A percentile compares a stretch with the other conserved stretches of the same genome.
Evolutionary conservation across 805 yeast genomes (phyloP).

Genomic region (Debaryomyces prosopidis): DNA sequence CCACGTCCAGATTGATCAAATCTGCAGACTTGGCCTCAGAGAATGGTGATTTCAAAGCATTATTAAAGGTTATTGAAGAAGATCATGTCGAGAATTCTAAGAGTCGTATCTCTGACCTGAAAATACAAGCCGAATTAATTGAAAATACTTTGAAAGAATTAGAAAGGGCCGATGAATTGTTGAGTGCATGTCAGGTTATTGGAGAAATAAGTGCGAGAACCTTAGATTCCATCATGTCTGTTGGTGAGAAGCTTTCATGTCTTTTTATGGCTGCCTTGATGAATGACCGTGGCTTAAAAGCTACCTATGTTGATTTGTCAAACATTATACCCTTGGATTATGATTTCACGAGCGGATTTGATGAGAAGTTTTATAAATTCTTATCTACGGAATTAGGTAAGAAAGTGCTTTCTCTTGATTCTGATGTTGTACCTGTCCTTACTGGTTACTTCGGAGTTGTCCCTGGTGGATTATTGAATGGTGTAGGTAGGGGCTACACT

Average conservation of each 20-base stretch:
- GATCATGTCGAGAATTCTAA: slow-evolving; percentile 82
- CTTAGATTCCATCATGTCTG: slow-evolving; percentile 83
- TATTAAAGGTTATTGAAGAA: slow-evolving; percentile 66
- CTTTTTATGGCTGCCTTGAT: slow-evolving; percentile 83
- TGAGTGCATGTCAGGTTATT: slow-evolving; percentile 85
- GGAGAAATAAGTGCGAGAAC: slow-evolving; percentile 92
- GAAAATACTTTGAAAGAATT: slow-evolving; percentile 65
- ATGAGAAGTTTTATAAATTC: slow-evolving; percentile 60
- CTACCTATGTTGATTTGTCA: slow-evolving; percentile 79
- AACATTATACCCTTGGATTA: slow-evolving; percentile 65
- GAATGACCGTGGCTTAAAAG: slow-evolving; percentile 76
- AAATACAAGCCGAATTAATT: slow-evolving; percentile 54
- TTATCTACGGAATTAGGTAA: slow-evolving; percentile 55
- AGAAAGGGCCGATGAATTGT: slow-evolving; percentile 61
- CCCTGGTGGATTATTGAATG: slow-evolving; percentile 92
- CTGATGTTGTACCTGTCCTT: slow-evolving; percentile 72
- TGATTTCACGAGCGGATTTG: slow-evolving; percentile 60
- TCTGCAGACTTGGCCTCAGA: slow-evolving; percentile 82
- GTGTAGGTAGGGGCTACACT: slow-evolving; percentile 97
- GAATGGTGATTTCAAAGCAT: slow-evolving; percentile 54
- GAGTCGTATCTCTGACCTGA: slow-evolving; percentile 43
- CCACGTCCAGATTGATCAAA: slow-evolving; percentile 79
- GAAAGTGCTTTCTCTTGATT: slow-evolving; percentile 43
- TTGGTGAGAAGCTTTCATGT: slow-evolving; percentile 93
- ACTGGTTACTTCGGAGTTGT: slow-evolving; percentile 95